These are phyloP conservation scores for Funneliformis mosseae DNA, from an alignment of 192 early-diverging fungal species.

Conservation along the genomic window DNA sequence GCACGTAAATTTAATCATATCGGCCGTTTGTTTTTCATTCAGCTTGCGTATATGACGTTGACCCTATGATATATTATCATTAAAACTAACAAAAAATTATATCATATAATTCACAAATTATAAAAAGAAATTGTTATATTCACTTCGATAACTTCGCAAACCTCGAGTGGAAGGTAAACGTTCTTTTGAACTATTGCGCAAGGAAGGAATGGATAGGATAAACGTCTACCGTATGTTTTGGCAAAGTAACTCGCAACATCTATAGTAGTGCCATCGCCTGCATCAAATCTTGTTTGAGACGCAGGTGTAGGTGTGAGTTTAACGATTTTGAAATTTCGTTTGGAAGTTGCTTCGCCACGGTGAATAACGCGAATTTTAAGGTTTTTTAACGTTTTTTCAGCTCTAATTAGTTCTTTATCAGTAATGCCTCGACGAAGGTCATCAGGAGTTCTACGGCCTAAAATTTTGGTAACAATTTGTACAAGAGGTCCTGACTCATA, in stretches of 20 bases:
- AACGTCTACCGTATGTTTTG: slow-evolving; percentile 66
- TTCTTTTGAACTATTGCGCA: slow-evolving; percentile 71
- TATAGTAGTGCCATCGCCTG: slow-evolving; percentile 53
- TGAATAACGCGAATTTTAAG: slow-evolving; percentile 58
- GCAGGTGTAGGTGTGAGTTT: slow-evolving; percentile 73
- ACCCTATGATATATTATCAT: slow-evolving; percentile 50
- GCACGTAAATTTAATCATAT: slow-evolving; percentile 95
- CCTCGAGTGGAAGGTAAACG: slow-evolving; percentile 82
- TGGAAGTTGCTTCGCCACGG: slow-evolving; percentile 56
- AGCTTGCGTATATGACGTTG: slow-evolving; percentile 83
- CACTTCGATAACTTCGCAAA: slow-evolving; percentile 73
- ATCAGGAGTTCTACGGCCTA: slow-evolving; percentile 54
- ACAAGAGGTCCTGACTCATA: slow-evolving; percentile 68
- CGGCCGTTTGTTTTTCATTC: slow-evolving; percentile 86
- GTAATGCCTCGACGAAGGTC: slow-evolving; percentile 47
- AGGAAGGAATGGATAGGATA: slow-evolving; percentile 81
- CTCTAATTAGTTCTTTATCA: slow-evolving; percentile 40
- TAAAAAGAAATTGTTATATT: not conserved
- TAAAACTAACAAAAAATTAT: not conserved
- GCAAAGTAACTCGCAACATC: slow-evolving; percentile 77
- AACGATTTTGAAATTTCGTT: slow-evolving; percentile 68
- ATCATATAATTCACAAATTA: not conserved
- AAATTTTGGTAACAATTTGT: slow-evolving; percentile 64
- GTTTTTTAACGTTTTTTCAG: slow-evolving; percentile 55
- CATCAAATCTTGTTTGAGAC: slow-evolving; percentile 68